phyloP scores from a whole-genome alignment of 805 yeast genomes.

The Torulaspora franciscae region DNA sequence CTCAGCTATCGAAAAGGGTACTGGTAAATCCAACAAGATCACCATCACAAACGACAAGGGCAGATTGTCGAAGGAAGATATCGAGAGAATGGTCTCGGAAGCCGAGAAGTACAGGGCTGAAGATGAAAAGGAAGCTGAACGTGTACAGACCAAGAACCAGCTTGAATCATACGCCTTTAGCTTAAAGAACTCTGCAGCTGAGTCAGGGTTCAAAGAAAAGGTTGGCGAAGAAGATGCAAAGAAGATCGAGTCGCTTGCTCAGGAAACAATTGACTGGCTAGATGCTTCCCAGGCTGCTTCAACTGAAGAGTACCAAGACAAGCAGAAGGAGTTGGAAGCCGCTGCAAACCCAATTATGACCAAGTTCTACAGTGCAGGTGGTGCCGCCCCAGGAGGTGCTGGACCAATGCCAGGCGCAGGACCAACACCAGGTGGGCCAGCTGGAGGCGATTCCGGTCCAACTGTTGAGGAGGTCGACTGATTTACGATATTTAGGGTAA shows the following conservation, averaged over 20 bases:
- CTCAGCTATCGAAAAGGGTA: constrained; percentile 95
- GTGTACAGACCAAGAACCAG: constrained; percentile 91
- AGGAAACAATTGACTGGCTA: constrained; percentile 85
- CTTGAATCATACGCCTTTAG: constrained; percentile 94
- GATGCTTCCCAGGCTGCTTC: constrained; percentile 90
- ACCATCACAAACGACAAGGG: constrained; percentile 99
- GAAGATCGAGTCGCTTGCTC: constrained; percentile 70
- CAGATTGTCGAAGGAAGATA: constrained; percentile 95
- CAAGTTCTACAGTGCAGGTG: constrained; percentile 94
- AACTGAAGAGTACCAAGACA: constrained; percentile 85
- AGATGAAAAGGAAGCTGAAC: constrained; percentile 89
- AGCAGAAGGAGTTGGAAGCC: constrained; percentile 93
- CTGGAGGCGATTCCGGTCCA: constrained; percentile 52
- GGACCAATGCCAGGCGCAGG: constrained; percentile 7
- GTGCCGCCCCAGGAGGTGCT: constrained; percentile 50
- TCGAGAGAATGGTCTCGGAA: constrained; percentile 95
- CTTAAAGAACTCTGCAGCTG: constrained; percentile 74
- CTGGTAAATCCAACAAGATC: constrained; percentile 95
- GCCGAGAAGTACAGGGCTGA: constrained; percentile 97
- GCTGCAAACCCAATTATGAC: constrained; percentile 95
- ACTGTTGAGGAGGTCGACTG: constrained; percentile 80
- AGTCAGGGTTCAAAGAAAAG: constrained; percentile 75
- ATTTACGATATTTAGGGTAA: background rate
- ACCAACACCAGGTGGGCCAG: constrained; percentile 36
- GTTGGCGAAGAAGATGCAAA: constrained; percentile 65